These are phyloP conservation scores for Mycosphaerella sp. DNA, from an alignment of 2,329 filamentous ascomycete species.

Conservation along the genomic window DNA sequence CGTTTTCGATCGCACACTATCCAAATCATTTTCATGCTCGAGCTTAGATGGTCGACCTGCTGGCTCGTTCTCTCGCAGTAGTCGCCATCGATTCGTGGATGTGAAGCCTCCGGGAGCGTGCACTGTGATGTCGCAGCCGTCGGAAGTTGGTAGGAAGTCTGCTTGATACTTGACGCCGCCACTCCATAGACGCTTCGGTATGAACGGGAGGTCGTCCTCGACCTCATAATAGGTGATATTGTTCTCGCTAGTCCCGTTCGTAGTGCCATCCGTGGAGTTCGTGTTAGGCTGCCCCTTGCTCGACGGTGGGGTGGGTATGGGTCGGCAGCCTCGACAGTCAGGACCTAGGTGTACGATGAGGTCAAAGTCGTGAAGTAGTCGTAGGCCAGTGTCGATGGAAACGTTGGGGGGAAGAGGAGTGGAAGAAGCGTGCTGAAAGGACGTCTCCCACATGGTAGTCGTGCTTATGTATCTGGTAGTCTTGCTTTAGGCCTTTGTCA, in stretches of 20 bases:
- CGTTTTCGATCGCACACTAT: constrained; percentile 23
- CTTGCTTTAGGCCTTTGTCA: not conserved
- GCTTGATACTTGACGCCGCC: constrained; percentile 32
- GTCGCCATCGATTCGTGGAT: constrained; percentile 31
- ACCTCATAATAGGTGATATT: constrained; percentile 29
- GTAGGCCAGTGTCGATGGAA: constrained; percentile 23
- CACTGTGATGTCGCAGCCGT: constrained; percentile 35
- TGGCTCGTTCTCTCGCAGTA: constrained; percentile 23
- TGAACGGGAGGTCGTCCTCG: constrained; percentile 34
- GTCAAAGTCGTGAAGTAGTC: constrained; percentile 33
- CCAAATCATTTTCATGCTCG: constrained; percentile 5
- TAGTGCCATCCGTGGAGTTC: not conserved
- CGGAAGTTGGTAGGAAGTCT: constrained; percentile 26
- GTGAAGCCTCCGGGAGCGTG: constrained; percentile 34
- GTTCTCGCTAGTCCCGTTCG: constrained; percentile 11
- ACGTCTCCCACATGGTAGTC: constrained; percentile 30
- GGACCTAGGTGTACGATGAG: constrained; percentile 31
- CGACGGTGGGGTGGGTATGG: constrained; percentile 21
- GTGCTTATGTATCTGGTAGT: not conserved
- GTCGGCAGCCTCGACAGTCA: constrained; percentile 29
- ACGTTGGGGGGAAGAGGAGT: constrained; percentile 27
- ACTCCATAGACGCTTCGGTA: constrained; percentile 32
- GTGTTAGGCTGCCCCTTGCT: not conserved
- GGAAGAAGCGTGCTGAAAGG: constrained; percentile 30
- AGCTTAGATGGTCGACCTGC: constrained; percentile 1